Evolutionary conservation across 2,329 filamentous ascomycete species (phyloP), one percentile per base, ranked within the genome.

Genomic region (Botrytis tulipae): DNA sequence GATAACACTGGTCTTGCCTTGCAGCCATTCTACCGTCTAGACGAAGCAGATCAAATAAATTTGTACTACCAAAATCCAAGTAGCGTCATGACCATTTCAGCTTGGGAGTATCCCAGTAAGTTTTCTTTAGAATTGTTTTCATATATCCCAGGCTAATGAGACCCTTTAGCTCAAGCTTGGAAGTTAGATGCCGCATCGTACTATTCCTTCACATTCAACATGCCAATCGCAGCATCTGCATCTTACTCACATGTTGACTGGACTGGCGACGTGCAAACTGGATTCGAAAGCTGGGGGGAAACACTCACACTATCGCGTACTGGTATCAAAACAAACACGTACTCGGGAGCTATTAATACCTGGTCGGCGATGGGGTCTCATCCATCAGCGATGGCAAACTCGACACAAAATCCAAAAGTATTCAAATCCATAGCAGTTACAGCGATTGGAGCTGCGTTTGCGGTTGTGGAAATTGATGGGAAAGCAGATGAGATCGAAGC

Each of bases 361-460:
- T 66, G 48, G 40, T 48, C 35, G 65, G 66, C 48, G 7, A 61
- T 62, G 61, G 73, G 63, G 9, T 63, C 72, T 59, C 66, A 74
- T 48, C 73, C 72, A 12, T 67, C 73, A 14, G 61, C 51, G 3
- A 76, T 77, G 73, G 44, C 72, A 16, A 77, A 77, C 66, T 73
- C 72, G 9, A 74, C 72, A 7, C 25, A 35, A 16, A 74, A 72
- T 61, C 44, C 46, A 5, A 65, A 60, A 48, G 68, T 35, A 20
- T 76, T 70, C 35, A 70, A 72, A 22, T 66, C 62, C 2, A 62
- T 76, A 29, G 73, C 75, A 14, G 70, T 71, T 4, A 77, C 74
- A n/a, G 66, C 73, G 12, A 70, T 54, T 5, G 73, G 76, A 32
- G 62, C 66, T 54, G 73, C 75, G 4, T 75, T 75, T 69, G 72